Conservation (phyloP, 805 yeast species). For the Starmerella bombicola region DNA sequence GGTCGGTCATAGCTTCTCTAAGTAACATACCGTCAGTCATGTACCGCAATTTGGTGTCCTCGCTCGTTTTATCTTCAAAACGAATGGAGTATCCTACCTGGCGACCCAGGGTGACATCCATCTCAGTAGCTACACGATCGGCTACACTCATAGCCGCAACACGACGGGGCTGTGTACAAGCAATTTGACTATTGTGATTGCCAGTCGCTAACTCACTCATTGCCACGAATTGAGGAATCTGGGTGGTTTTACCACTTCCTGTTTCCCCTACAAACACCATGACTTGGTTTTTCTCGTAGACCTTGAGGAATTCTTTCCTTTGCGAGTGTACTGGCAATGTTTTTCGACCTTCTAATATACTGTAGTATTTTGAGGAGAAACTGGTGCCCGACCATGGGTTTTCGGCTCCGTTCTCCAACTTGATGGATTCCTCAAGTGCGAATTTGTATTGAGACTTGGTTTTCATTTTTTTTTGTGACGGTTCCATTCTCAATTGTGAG, state of each 20-base stretch:
- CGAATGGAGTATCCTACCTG: constrained; percentile 94
- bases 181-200: constrained; percentile 67
- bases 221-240: constrained; percentile 89
- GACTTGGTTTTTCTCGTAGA: constrained; percentile 78
- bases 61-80: constrained; percentile 77
- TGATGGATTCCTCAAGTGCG: constrained; percentile 27
- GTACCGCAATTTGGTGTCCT: constrained; percentile 74
- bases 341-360: constrained; percentile 65
- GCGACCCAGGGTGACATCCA: constrained; percentile 85
- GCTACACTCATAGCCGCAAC: constrained; percentile 78
- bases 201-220: constrained; percentile 84
- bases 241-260: constrained; percentile 98
- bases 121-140: constrained; percentile 84
- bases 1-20: constrained; percentile 97
- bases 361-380: constrained; percentile 56
- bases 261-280: constrained; percentile 99
- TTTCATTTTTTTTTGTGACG: constrained; percentile 10
- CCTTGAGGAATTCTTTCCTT: constrained; percentile 71
- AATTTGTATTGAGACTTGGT: constrained; percentile 23
- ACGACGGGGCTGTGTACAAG: constrained; percentile 92
- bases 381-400: constrained; percentile 72
- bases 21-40: constrained; percentile 99
- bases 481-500: no score
- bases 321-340: constrained; percentile 90
- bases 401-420: constrained; percentile 34